These are phyloP conservation scores for Suillus fuscotomentosus DNA, from an alignment of 768 basidiomycete species.

Conservation along the genomic window DNA sequence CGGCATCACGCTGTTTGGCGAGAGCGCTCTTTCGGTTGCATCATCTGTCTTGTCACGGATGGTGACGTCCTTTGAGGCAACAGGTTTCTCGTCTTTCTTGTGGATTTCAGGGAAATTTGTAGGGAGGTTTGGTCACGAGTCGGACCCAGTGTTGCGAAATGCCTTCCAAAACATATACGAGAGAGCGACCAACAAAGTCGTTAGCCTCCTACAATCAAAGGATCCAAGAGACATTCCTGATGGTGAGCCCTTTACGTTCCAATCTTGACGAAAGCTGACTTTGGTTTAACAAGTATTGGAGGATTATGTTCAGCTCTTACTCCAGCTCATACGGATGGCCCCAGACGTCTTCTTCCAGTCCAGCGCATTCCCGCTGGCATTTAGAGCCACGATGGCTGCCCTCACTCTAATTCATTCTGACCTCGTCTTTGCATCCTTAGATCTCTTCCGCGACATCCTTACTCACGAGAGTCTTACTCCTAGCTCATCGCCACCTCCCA, in stretches of 20 bases:
- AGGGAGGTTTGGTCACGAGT: constrained; percentile 70
- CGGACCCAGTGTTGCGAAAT: constrained; percentile 50
- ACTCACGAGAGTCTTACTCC: constrained; percentile 67
- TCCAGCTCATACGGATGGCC: constrained; percentile 61
- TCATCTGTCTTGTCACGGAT: constrained; percentile 73
- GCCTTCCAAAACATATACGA: constrained; percentile 72
- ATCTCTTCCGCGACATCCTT: constrained; percentile 73
- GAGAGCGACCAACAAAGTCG: constrained; percentile 68
- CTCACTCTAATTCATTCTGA: constrained; percentile 83
- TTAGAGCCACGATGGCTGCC: constrained; percentile 73
- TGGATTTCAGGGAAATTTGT: constrained; percentile 93
- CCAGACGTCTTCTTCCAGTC: constrained; percentile 83
- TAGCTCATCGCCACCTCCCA: constrained; percentile 51
- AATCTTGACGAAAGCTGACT: constrained; percentile 7
- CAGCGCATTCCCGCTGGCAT: constrained; percentile 71
- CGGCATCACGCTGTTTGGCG: constrained; percentile 79
- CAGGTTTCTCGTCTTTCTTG: constrained; percentile 81
- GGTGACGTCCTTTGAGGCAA: constrained; percentile 73
- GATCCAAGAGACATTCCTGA: constrained; percentile 79
- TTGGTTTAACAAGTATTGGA: constrained; percentile 70
- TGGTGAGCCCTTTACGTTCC: constrained; percentile 50
- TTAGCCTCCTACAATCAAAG: constrained; percentile 64
- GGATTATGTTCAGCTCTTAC: constrained; percentile 84
- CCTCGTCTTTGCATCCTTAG: constrained; percentile 78
- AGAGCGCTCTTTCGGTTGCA: constrained; percentile 61